Evolutionary conservation across 306 rosid species (phyloP), one percentile per base, ranked within the genome.

Genomic region (Vachellia collinsii): DNA sequence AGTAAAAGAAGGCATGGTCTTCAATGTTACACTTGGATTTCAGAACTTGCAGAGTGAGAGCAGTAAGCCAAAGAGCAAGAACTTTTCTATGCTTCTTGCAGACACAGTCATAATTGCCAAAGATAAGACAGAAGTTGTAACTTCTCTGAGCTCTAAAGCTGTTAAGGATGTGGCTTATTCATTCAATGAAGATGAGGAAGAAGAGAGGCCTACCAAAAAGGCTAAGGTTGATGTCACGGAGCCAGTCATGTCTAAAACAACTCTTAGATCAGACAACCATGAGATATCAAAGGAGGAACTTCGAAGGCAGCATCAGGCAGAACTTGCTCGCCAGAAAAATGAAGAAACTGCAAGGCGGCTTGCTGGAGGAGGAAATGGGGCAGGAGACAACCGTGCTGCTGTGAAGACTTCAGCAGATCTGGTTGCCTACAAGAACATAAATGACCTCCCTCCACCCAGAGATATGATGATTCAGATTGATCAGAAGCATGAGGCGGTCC

Each of bases 261-360:
- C 91, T 19, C 76, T 90, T 42, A 87, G 94, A 74, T 91, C 94
- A 37, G 94, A 91, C 66, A 91, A 91, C 77, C 92, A 86, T 74
- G 94, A 91, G 78, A 81, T 87, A n/a, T 88, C 92, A 6, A 88
- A 91, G 81, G 92, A 88, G 87, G 94, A 91, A 77, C 92, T 83
- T 29, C 92, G 94, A 10, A 85, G 92, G 81, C 92, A 91, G 81
- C 94, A 91, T 61, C 94, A 88, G 72, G 92, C 94, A 5, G 92
- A 91, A 76, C 92, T 91, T 70, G 94, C 94, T 48, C 89, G 89
- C 54, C 94, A 88, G 85, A 91, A 91, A 72, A 91, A 91, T 70
- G 94, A 91, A 85, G 94, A 91, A 87, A 91, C 88, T 63, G 91
- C 92, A 23, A 80, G 92, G 66, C 76, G 94, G 68, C 92, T 91